Percentiles rank a stretch among this genome's conserved stretches.
Evolutionary conservation across 2,329 filamentous ascomycete genomes (phyloP).

Genomic region (Fusarium tuaranense): DNA sequence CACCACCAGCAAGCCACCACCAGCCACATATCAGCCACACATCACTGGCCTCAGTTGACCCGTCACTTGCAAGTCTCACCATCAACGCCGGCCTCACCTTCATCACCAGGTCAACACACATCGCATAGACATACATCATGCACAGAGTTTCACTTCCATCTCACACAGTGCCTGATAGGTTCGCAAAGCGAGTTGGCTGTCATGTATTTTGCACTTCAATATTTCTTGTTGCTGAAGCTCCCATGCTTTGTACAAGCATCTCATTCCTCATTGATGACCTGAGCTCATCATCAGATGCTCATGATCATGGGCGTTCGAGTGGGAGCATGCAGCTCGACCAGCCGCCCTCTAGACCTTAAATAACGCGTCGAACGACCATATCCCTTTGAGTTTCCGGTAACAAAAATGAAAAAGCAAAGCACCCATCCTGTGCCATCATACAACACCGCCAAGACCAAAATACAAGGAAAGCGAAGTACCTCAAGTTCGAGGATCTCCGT

Average conservation of each 20-base stretch:
- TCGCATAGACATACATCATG: neutral
- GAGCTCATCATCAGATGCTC: slow-evolving; percentile 42
- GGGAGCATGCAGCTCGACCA: slow-evolving; percentile 41
- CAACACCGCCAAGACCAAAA: slow-evolving; percentile 56
- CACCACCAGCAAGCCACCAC: neutral
- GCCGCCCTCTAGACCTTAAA: slow-evolving; percentile 48
- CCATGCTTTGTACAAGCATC: slow-evolving; percentile 47
- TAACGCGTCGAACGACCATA: slow-evolving; percentile 49
- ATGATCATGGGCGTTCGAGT: slow-evolving; percentile 34
- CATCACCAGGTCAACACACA: neutral
- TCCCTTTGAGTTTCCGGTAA: slow-evolving; percentile 49
- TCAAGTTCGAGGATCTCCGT: slow-evolving; percentile 27
- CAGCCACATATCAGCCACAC: neutral
- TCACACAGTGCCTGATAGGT: neutral
- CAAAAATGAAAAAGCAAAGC: slow-evolving; percentile 51
- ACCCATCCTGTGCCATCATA: slow-evolving; percentile 56
- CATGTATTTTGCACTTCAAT: slow-evolving; percentile 29
- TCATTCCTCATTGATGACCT: slow-evolving; percentile 43
- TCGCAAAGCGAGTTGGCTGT: neutral
- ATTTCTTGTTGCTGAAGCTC: slow-evolving; percentile 36
- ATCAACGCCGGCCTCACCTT: neutral
- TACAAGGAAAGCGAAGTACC: slow-evolving; percentile 48
- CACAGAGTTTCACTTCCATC: neutral
- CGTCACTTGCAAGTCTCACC: neutral
- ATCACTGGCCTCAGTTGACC: neutral